Percentiles rank a stretch among this genome's conserved stretches.
phyloP scores from a whole-genome alignment of 2,329 filamentous ascomycete species.

The Thermothelomyces thermophilus region DNA sequence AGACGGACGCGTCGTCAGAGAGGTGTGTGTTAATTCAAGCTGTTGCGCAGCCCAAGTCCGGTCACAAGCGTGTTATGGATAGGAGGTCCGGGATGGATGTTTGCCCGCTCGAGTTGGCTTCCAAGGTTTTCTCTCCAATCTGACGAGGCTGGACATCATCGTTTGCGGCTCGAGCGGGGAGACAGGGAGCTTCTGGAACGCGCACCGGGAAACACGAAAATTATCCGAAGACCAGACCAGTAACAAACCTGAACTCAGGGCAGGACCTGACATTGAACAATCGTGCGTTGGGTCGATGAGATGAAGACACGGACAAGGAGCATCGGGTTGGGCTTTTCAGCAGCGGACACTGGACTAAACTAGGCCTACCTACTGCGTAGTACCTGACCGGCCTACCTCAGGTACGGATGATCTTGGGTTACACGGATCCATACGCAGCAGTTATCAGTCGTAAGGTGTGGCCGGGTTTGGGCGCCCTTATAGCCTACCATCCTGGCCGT shows the following conservation, averaged over 20 bases:
- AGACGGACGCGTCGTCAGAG: neutral
- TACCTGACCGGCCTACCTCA: too few relatives aligned
- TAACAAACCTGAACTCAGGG: neutral
- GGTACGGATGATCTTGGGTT: too few relatives aligned
- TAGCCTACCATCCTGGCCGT: too few relatives aligned
- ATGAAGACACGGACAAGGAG: too few relatives aligned
- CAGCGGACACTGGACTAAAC: too few relatives aligned
- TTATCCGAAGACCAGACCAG: neutral
- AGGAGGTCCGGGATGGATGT: too few relatives aligned
- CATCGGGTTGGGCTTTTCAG: too few relatives aligned
- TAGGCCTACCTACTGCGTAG: too few relatives aligned
- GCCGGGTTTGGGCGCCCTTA: too few relatives aligned
- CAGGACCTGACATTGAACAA: neutral
- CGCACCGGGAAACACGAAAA: neutral
- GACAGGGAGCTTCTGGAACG: neutral
- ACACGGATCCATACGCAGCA: too few relatives aligned
- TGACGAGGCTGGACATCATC: neutral
- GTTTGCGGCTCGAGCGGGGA: neutral
- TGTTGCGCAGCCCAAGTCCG: slow-evolving; percentile 1
- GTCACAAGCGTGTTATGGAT: neutral
- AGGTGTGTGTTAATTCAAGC: neutral
- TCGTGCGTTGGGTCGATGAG: neutral
- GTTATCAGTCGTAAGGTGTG: too few relatives aligned
- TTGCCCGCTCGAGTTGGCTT: too few relatives aligned
- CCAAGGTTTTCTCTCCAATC: neutral